Conservation (phyloP, 805 yeast species). For the Zygosaccharomyces bailii region DNA sequence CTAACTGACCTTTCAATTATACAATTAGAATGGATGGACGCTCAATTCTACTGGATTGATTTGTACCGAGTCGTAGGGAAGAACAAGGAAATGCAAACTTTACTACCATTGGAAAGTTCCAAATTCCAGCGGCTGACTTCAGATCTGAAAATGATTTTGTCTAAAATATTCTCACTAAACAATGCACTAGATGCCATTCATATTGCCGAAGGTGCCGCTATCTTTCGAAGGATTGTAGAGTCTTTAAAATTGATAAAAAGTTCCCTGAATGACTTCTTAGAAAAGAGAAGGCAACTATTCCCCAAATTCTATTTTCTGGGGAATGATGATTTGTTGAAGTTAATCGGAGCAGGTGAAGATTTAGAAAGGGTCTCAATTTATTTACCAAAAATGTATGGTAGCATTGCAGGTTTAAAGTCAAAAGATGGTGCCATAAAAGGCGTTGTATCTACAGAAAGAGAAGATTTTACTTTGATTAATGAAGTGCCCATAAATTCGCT, state of each 20-base stretch:
- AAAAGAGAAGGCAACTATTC: constrained; percentile 68
- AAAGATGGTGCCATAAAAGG: constrained; percentile 42
- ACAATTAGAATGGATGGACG: constrained; percentile 73
- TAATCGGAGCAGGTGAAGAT: constrained; percentile 64
- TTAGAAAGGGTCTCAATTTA: constrained; percentile 50
- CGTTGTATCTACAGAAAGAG: constrained; percentile 65
- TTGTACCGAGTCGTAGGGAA: constrained; percentile 71
- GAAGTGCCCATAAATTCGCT: constrained; percentile 41
- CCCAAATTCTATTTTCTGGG: constrained; percentile 87
- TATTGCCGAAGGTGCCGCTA: constrained; percentile 45
- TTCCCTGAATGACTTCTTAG: constrained; percentile 74
- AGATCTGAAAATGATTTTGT: constrained; percentile 55
- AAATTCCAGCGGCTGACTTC: constrained; percentile 60
- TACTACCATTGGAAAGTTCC: constrained; percentile 66
- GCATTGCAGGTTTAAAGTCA: constrained; percentile 45
- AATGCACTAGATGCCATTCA: constrained; percentile 53
- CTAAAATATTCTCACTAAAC: constrained; percentile 46
- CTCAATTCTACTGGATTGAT: constrained; percentile 86
- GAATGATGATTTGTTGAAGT: constrained; percentile 81
- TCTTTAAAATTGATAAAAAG: constrained; percentile 56
- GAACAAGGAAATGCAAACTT: constrained; percentile 52
- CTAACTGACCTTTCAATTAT: constrained; percentile 50
- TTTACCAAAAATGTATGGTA: constrained; percentile 68
- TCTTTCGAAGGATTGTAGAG: constrained; percentile 51
- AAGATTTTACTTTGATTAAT: constrained; percentile 42